Base-by-base conservation (phyloP, 495 filamentous ascomycete genomes). In the Penicillium odoratum region DNA sequence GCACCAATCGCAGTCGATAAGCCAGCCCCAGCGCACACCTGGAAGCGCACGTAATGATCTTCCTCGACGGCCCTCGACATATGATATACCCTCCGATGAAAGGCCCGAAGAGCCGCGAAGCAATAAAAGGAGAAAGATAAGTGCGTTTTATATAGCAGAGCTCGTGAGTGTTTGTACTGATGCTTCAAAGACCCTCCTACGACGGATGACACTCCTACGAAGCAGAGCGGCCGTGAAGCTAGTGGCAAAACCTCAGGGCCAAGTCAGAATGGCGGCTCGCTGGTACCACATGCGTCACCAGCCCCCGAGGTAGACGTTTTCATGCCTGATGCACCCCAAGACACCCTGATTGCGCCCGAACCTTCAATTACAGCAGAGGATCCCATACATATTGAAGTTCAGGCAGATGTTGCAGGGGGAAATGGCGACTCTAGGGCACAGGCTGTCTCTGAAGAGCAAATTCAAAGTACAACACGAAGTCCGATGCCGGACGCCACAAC, bases 31-130 rank as follows among this genome's bases (percentile, higher is more conserved):
- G 55, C 61, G 60, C 50, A 67, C 67, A 16, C 63, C 66, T 5
- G 59, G 58, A 43, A 69, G 61, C 29, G 60, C 66, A 55, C 68
- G 68, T 9, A 70, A 69, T 50, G 21, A 49, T n/a, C 57, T 62
- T 16, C 66, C 68, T 33, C 52, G 45, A 15, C 62, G 68, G 16
- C 61, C 59, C 30, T 70, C 68, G 42, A 56, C 66, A 34, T 70
- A 69, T 48, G 68, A 70, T 15, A 55, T 70, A 57, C 66, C 64
- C 3, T 53, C 56, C 1, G 66, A 67, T 16, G 66, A 67, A 6
- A 48, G 31, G 16, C 46, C 49, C 7, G 48, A 48, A 45, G 56
- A 62, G 31, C 55, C 44, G 25, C 57, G 56, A 40, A 70, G 69
- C 48, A 66, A 59, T 34, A 65, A 67, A 49, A 42, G 59, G 38